These are phyloP conservation scores for Leccinum fibrillosum DNA, from an alignment of 768 basidiomycete species.

Conservation along the genomic window DNA sequence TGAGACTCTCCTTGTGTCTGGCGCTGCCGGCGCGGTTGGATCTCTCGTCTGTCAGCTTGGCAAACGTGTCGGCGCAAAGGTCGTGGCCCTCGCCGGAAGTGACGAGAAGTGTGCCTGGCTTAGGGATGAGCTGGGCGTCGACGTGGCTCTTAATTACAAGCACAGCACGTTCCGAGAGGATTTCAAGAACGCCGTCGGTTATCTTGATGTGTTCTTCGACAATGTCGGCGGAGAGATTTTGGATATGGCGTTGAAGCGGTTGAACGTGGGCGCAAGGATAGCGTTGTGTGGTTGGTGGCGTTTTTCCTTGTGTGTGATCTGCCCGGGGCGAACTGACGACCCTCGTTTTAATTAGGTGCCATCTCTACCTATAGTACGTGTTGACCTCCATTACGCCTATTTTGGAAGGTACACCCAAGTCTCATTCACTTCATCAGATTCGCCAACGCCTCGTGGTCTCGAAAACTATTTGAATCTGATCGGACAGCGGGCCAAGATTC, in stretches of 20 bases:
- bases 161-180: conserved; percentile 64
- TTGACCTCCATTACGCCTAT: background rate
- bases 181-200: conserved; percentile 67
- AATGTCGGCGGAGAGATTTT: conserved; percentile 82
- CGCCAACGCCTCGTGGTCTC: conserved; percentile 59
- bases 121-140: conserved; percentile 78
- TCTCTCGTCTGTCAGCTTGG: conserved; percentile 80
- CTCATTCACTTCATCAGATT: conserved; percentile 38
- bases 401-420: background rate
- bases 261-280: conserved; percentile 78
- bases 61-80: conserved; percentile 72
- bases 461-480: conserved; percentile 69
- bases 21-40: conserved; percentile 92
- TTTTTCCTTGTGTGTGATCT: background rate
- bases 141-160: conserved; percentile 88
- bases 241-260: conserved; percentile 67
- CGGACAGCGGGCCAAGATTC: conserved; percentile 69
- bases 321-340: conserved; percentile 3
- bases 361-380: conserved; percentile 80
- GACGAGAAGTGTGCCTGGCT: conserved; percentile 84
- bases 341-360: conserved; percentile 47
- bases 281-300: conserved; percentile 69
- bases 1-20: conserved; percentile 83
- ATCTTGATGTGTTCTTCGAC: conserved; percentile 83
- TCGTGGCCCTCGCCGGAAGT: conserved; percentile 86